Evolutionary conservation across 1,284 basidiomycete genomes (phyloP).

Genomic region (Moniliella sp.): DNA sequence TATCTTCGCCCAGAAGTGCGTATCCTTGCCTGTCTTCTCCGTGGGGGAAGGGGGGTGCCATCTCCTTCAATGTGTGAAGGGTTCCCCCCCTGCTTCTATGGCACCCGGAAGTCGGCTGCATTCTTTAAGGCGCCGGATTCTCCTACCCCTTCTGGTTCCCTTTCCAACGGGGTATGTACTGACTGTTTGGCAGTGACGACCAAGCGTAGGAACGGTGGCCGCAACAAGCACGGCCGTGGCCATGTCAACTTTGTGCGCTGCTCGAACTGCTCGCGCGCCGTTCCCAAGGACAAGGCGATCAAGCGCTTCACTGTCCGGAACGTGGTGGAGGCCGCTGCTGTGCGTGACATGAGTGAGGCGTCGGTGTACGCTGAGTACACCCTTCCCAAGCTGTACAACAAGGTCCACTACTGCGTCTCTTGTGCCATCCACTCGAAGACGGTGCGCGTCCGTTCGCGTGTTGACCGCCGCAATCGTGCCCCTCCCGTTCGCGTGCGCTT

Average conservation of each 20-base stretch:
- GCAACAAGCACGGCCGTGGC: constrained; percentile 57
- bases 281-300: constrained; percentile 72
- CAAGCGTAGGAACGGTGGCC: constrained; percentile 84
- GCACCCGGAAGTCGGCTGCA: too few relatives aligned
- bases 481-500: constrained; percentile 86
- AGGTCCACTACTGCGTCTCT: constrained; percentile 95
- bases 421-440: constrained; percentile 96
- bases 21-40: too few relatives aligned
- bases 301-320: constrained; percentile 97
- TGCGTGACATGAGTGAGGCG: constrained; percentile 89
- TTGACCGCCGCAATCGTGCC: constrained; percentile 27
- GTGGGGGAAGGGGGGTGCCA: too few relatives aligned
- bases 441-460: constrained; percentile 30
- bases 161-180: too few relatives aligned
- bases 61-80: too few relatives aligned
- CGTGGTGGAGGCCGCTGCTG: constrained; percentile 96
- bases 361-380: constrained; percentile 88
- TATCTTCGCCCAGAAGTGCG: too few relatives aligned
- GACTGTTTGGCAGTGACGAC: too few relatives aligned
- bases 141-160: too few relatives aligned
- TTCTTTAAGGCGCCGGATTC: too few relatives aligned
- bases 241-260: constrained; percentile 82
- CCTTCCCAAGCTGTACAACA: constrained; percentile 95
- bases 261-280: constrained; percentile 65
- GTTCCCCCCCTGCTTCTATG: too few relatives aligned